These are phyloP conservation scores for Medicago lupulina DNA, from an alignment of 306 rosid genomes.

Conservation along the genomic window DNA sequence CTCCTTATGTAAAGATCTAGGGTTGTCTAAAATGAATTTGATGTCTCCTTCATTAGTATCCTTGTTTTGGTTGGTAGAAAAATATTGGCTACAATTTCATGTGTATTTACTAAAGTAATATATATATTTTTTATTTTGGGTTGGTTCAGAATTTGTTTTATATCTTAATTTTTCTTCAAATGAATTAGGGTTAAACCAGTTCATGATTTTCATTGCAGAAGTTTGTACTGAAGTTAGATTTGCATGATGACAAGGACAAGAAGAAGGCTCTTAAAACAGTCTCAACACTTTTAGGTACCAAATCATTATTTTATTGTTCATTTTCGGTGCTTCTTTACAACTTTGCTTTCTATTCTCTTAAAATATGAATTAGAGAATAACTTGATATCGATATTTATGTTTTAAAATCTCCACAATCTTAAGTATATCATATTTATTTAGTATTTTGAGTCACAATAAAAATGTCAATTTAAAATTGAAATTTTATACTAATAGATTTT, in stretches of 20 bases:
- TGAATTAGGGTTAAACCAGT: constrained; percentile 42
- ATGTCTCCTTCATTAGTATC: constrained; percentile 25
- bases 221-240: constrained; percentile 73
- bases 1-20: constrained; percentile 41
- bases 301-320: constrained; percentile 26
- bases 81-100: constrained; percentile 14
- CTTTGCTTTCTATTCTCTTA: constrained; percentile 12
- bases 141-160: constrained; percentile 35
- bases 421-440: background rate
- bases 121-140: background rate
- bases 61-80: constrained; percentile 34
- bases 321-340: background rate
- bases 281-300: constrained; percentile 77
- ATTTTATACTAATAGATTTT: no score
- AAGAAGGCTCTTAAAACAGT: constrained; percentile 91
- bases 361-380: background rate
- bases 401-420: background rate
- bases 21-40: constrained; percentile 36
- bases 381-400: background rate
- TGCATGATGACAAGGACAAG: constrained; percentile 81
- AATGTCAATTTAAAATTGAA: no score
- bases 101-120: background rate
- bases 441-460: background rate
- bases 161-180: background rate
- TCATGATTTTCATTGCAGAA: constrained; percentile 64